Evolutionary conservation across 2,329 filamentous ascomycete species (phyloP), one percentile per base, ranked within the genome.

Genomic region (Clarireedia paspali): DNA sequence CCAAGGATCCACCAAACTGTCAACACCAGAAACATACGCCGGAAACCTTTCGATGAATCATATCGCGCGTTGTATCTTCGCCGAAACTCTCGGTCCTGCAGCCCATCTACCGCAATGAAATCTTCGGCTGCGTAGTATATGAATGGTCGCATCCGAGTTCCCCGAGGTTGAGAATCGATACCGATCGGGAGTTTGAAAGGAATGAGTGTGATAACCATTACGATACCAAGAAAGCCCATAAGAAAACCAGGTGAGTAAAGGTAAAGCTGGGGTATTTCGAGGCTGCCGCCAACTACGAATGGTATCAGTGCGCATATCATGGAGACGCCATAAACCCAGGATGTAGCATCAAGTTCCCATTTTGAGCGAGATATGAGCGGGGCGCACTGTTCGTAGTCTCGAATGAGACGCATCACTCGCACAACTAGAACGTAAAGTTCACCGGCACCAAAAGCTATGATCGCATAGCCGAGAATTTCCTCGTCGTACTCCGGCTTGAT

Each of bases 201-300:
- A 24, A 95, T 84, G n/a, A 95, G 73, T 4, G 84, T 83, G 51
- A 88, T 87, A 34, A 92, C 80, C 72, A 95, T 85, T 30, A 92
- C 70, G 24, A 95, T 83, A 44, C 89, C 81, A 10, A 87, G 81
- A 64, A 96, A 88, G 51, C 85, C 88, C 74, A 95, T 89, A 59
- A 96, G 73, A 71, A 95, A 96, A 26, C 88, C 90, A 26, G 90
- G 84, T 38, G 84, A 89, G 58, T 64, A 63, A 17, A 64, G 58
- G 38, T 64, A 63, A 9, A 64, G 55, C n/a, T 59, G 6, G 5
- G 62, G 61, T 6, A 64, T 63, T 27, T 57, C 56, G 2, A 54
- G 44, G 5, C 26, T 53, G 14, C 55, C 56, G 4, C 62, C 61
- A 6, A 64, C 53, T 1, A 64, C 61, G 17, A 64, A 64, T 1